phyloP scores from a whole-genome alignment of 73 alveolate genomes.

The Paramecium sonneborni region DNA sequence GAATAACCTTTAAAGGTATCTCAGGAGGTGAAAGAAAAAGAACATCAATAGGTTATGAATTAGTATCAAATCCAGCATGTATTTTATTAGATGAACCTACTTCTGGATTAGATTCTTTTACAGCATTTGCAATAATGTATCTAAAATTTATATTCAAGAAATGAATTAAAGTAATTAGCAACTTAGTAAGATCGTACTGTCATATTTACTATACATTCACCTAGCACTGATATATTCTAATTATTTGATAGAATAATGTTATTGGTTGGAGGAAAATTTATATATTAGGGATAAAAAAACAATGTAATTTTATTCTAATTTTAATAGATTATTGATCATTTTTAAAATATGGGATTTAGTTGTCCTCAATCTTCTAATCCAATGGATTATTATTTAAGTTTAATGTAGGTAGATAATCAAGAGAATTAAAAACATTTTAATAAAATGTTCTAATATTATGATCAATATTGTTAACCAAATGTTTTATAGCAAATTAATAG shows the following conservation, averaged over 20 bases:
- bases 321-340: constrained; percentile 21
- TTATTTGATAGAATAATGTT: constrained; percentile 71
- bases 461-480: not conserved
- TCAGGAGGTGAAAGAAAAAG: constrained; percentile 76
- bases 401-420: not conserved
- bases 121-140: constrained; percentile 57
- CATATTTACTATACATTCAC: constrained; percentile 67
- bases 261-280: constrained; percentile 59
- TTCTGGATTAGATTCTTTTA: constrained; percentile 72
- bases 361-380: constrained; percentile 62
- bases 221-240: constrained; percentile 66
- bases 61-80: constrained; percentile 64
- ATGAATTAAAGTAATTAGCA: constrained; percentile 38
- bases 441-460: not conserved
- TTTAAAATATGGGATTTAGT: constrained; percentile 32
- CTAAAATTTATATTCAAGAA: not conserved
- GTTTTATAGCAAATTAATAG: not conserved
- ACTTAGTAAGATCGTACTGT: constrained; percentile 45
- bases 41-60: constrained; percentile 67
- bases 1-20: constrained; percentile 65
- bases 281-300: constrained; percentile 57
- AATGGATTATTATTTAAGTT: constrained; percentile 39
- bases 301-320: not conserved
- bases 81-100: constrained; percentile 72
- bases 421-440: not conserved